Conservation (phyloP, 2,329 filamentous ascomycete genomes). For the Curvularia verruculosa region DNA sequence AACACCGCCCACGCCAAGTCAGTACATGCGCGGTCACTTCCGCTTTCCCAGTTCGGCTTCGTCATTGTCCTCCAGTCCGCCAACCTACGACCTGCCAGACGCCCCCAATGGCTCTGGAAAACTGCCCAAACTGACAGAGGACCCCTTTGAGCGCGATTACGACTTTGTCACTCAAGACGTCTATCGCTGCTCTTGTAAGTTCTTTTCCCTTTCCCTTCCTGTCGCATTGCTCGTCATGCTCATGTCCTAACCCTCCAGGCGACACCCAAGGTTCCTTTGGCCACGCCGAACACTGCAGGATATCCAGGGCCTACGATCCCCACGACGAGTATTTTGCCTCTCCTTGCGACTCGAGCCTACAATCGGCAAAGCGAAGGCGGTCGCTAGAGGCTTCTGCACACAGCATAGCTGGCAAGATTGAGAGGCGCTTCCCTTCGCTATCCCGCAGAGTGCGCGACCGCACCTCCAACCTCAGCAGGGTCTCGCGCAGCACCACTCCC, state of each 20-base stretch:
- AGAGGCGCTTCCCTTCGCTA: constrained; percentile 64
- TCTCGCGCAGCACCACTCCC: constrained; percentile 50
- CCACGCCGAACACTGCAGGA: constrained; percentile 54
- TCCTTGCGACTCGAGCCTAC: constrained; percentile 62
- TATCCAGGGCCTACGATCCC: constrained; percentile 67
- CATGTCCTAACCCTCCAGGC: constrained; percentile 55
- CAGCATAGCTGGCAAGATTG: constrained; percentile 69
- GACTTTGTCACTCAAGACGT: constrained; percentile 59
- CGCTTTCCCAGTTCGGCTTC: constrained; percentile 77
- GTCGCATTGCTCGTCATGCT: constrained; percentile 25
- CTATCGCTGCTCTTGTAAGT: constrained; percentile 73
- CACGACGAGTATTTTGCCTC: constrained; percentile 65
- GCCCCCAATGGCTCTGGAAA: constrained; percentile 67
- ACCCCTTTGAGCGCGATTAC: constrained; percentile 73
- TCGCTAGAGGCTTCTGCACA: constrained; percentile 66
- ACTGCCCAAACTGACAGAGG: constrained; percentile 85
- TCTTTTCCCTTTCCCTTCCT: not conserved
- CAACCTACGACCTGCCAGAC: constrained; percentile 59
- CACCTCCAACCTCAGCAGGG: constrained; percentile 47
- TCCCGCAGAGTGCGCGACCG: constrained; percentile 61
- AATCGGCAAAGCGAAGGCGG: constrained; percentile 62
- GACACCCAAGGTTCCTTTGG: constrained; percentile 62
- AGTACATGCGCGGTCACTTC: constrained; percentile 66
- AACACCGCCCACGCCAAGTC: constrained; percentile 74
- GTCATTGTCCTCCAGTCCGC: constrained; percentile 67